Conservation (phyloP, 352 stramenopile species). For the Peronospora farinosa region DNA sequence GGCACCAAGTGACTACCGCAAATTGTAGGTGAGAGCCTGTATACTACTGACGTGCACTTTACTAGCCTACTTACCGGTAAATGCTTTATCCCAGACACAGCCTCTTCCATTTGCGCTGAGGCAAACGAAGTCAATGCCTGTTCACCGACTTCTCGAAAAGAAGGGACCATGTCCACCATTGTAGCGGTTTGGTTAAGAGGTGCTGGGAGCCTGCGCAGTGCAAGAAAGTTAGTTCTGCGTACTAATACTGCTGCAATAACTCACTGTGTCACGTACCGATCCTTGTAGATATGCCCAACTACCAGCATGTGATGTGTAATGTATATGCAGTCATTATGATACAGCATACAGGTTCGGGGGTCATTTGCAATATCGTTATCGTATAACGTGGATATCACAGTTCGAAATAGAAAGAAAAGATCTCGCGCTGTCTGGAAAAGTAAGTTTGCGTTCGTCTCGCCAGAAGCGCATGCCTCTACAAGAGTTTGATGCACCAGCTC, state of each 20-base stretch:
- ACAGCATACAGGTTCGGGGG: constrained; percentile 61
- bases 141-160: constrained; percentile 56
- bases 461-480: constrained; percentile 47
- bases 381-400: constrained; percentile 62
- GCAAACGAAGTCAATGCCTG: constrained; percentile 43
- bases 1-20: constrained; percentile 31
- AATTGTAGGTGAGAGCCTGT: constrained; percentile 6
- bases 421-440: constrained; percentile 81
- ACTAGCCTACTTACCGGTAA: constrained; percentile 37
- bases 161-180: constrained; percentile 78
- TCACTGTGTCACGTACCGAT: constrained; percentile 37
- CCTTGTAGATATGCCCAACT: constrained; percentile 69
- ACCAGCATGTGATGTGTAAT: constrained; percentile 76
- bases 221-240: neutral
- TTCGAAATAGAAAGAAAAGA: constrained; percentile 64
- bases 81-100: constrained; percentile 29
- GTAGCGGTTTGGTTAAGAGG: constrained; percentile 55
- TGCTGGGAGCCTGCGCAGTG: constrained; percentile 34
- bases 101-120: constrained; percentile 36
- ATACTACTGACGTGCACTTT: neutral
- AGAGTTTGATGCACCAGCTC: constrained; percentile 64
- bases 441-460: constrained; percentile 37
- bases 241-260: too few relatives aligned
- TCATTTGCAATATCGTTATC: constrained; percentile 63
- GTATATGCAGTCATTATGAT: constrained; percentile 83